Conservation (phyloP, 495 filamentous ascomycete genomes). For the Penicillium lividum region DNA sequence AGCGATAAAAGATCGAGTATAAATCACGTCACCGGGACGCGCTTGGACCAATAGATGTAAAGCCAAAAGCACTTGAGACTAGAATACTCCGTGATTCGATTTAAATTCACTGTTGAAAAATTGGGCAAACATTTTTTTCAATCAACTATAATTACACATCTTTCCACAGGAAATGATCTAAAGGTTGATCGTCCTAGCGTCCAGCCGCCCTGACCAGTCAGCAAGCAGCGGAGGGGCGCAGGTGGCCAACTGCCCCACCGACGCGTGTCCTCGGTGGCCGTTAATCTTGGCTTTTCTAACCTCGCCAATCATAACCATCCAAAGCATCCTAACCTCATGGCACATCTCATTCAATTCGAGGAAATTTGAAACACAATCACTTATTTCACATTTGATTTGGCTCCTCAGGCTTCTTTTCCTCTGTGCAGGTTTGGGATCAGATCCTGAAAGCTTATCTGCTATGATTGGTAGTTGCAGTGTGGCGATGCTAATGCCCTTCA, state of each 20-base stretch:
- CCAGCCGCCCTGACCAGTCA: constrained; percentile 28
- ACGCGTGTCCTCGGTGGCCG: constrained; percentile 26
- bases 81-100: neutral
- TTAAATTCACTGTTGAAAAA: neutral
- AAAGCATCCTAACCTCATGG: neutral
- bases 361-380: neutral
- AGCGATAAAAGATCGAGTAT: constrained; percentile 7
- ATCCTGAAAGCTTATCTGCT: constrained; percentile 22
- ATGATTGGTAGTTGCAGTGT: constrained; percentile 6
- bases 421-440: neutral
- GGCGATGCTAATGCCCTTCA: constrained; percentile 2
- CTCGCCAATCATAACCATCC: neutral
- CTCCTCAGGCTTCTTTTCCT: neutral
- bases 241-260: constrained; percentile 21
- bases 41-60: constrained; percentile 2
- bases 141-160: neutral
- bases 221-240: constrained; percentile 14
- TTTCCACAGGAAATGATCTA: constrained; percentile 25
- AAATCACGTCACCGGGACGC: constrained; percentile 16
- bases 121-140: too few relatives aligned
- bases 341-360: neutral
- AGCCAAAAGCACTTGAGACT: neutral
- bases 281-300: neutral
- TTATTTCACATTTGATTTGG: neutral
- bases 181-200: constrained; percentile 26